Evolutionary conservation across 1,284 basidiomycete species (phyloP), one percentile per base, ranked within the genome.

Genomic region (Sporisorium exsertum): DNA sequence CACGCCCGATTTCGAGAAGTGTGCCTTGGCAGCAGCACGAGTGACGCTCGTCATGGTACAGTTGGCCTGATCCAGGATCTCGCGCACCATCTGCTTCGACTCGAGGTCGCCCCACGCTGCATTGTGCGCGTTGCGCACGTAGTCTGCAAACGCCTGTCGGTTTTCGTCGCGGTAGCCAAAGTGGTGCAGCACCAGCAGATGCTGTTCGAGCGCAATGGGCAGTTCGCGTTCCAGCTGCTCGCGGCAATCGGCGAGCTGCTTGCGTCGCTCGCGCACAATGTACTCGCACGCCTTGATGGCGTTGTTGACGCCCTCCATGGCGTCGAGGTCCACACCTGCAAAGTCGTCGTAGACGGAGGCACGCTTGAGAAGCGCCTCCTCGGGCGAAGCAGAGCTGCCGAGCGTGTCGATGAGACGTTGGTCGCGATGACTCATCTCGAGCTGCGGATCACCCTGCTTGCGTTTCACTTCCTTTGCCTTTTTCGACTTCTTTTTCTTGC

Each of bases 201-300:
- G 78, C 64, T 87, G 85, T 58, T 86, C 75, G 72, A 89, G 88
- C 37, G 93, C 88, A 0, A 91, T 91, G 15, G 68, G 77, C 77
- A 96, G 88, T 45, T 91, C 90, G 55, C 87, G 86, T 54, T 90
- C 87, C 22, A 97, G 88, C 63, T 96, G 93, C 3, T 87, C 86
- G 80, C 91, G 91, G 86, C 94, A 96, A 50, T 91, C 90, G 22
- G 91, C 89, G 45, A 94, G 88, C 82, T 97, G 94, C 63, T 88
- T 89, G 58, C 89, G 89, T 53, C 94, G 92, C 77, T 94, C 93
- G 64, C 90, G 86, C 57, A 95, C 92, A 77, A 97, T 96, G 79
- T 94, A 90, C 78, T 96, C 93, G 86, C 94, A 97, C 5, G 94
- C 94, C 82, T 93, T 93, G 89, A 93, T 92, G 1, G 94, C 91